Percentiles rank a stretch among this genome's conserved stretches.
Evolutionary conservation across 306 rosid species (phyloP).

Genomic region (Ormosia semicastrata): DNA sequence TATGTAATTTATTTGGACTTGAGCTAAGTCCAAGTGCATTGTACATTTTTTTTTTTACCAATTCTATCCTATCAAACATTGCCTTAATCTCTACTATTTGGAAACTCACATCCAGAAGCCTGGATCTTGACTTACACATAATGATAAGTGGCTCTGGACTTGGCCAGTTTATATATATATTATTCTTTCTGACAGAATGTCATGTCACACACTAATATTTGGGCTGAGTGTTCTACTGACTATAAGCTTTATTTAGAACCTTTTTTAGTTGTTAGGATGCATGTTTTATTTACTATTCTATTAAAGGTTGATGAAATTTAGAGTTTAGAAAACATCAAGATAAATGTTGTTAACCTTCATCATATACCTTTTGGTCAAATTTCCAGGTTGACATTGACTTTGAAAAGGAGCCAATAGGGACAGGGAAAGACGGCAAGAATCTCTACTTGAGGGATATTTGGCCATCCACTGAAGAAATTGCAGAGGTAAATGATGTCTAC

Average conservation of each 20-base stretch:
- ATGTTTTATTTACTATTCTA: background rate
- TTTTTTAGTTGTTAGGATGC: background rate
- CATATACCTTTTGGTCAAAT: conserved; percentile 12
- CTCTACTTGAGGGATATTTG: conserved; percentile 79
- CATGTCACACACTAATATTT: background rate
- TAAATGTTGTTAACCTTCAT: background rate
- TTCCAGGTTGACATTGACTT: conserved; percentile 90
- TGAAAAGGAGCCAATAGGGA: conserved; percentile 86
- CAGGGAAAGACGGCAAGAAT: conserved; percentile 81
- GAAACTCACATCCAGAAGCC: background rate
- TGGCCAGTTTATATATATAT: background rate
- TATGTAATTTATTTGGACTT: background rate
- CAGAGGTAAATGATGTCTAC: conserved; percentile 50
- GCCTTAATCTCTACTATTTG: background rate
- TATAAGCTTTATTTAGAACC: background rate
- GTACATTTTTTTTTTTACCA: background rate
- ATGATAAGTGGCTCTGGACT: background rate
- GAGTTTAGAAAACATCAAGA: conserved; percentile 28
- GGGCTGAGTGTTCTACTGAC: background rate
- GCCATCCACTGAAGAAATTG: conserved; percentile 87
- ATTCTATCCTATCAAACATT: background rate
- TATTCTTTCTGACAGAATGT: background rate
- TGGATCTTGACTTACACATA: background rate
- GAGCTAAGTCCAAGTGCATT: background rate
- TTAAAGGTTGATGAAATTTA: conserved; percentile 37